Conservation (phyloP, 192 early-diverging fungal species). For the Dissophora globulifera region DNA sequence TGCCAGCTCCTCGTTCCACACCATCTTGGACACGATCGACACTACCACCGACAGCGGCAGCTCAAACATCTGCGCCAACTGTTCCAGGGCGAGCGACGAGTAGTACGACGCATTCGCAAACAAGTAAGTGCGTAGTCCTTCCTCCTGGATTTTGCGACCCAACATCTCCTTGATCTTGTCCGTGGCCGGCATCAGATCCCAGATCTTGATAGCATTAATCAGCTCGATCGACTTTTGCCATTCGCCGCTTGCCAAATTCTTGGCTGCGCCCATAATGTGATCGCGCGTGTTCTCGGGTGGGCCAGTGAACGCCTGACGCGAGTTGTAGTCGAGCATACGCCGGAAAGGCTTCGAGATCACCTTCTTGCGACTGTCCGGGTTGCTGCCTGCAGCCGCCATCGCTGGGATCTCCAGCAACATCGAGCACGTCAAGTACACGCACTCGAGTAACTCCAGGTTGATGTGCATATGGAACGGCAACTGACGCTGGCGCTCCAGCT, state of each 20-base stretch:
- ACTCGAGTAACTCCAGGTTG: slow-evolving; percentile 98
- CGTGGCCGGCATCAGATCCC: slow-evolving; percentile 89
- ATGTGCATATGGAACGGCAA: slow-evolving; percentile 99
- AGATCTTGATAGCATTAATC: slow-evolving; percentile 94
- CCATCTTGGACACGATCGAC: slow-evolving; percentile 91
- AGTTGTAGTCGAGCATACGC: slow-evolving; percentile 93
- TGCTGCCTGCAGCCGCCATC: slow-evolving; percentile 83
- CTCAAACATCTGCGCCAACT: slow-evolving; percentile 90
- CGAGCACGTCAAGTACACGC: slow-evolving; percentile 92
- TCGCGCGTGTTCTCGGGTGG: slow-evolving; percentile 99
- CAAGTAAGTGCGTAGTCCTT: slow-evolving; percentile 95
- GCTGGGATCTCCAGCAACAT: slow-evolving; percentile 98
- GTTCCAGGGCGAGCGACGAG: slow-evolving; percentile 84
- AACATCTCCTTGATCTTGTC: slow-evolving; percentile 94
- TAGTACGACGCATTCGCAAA: slow-evolving; percentile 94
- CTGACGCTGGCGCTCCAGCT: slow-evolving; percentile 93
- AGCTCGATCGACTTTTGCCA: slow-evolving; percentile 90
- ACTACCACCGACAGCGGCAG: slow-evolving; percentile 73
- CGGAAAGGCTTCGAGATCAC: slow-evolving; percentile 93
- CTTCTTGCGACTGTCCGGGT: slow-evolving; percentile 67
- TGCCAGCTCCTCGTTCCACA: slow-evolving; percentile 90
- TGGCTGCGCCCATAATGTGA: slow-evolving; percentile 97
- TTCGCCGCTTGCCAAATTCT: slow-evolving; percentile 90
- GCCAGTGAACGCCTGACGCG: slow-evolving; percentile 93
- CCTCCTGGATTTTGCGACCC: slow-evolving; percentile 90